Evolutionary conservation across 2,329 filamentous ascomycete genomes (phyloP).

Genomic region (Ophiocordyceps camponoti-saundersi): DNA sequence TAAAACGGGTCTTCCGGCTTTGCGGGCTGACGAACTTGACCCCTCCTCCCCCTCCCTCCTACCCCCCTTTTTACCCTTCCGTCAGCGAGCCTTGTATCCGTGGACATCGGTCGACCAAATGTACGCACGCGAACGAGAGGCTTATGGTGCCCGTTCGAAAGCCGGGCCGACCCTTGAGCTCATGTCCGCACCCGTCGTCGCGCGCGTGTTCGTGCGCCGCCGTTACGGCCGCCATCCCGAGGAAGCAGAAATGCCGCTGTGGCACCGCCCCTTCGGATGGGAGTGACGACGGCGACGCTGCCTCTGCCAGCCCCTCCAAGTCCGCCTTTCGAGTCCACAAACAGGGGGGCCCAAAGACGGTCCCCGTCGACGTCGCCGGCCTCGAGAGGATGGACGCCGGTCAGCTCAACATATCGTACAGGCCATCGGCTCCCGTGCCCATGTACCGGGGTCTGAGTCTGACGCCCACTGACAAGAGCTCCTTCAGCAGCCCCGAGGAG

Average conservation of each 20-base stretch:
- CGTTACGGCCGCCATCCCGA: slow-evolving; percentile 47
- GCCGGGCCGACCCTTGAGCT: slow-evolving; percentile 52
- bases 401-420: slow-evolving; percentile 28
- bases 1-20: background rate
- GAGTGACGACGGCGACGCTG: slow-evolving; percentile 8
- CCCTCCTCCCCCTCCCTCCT: no score
- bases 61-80: background rate
- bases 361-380: slow-evolving; percentile 29
- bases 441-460: slow-evolving; percentile 13
- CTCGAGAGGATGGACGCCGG: slow-evolving; percentile 36
- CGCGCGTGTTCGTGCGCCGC: slow-evolving; percentile 43
- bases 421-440: slow-evolving; percentile 5
- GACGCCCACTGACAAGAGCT: slow-evolving; percentile 7
- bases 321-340: slow-evolving; percentile 29
- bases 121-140: slow-evolving; percentile 49
- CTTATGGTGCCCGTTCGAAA: slow-evolving; percentile 56
- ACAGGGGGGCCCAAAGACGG: slow-evolving; percentile 21
- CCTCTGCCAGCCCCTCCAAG: slow-evolving; percentile 15
- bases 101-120: slow-evolving; percentile 61
- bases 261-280: slow-evolving; percentile 14
- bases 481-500: slow-evolving; percentile 7
- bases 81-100: slow-evolving; percentile 56
- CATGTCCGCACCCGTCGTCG: slow-evolving; percentile 48
- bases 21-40: no score
- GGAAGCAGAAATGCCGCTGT: slow-evolving; percentile 38